Base-by-base conservation (phyloP, 306 rosid species). In the Begonia masoniana region DNA sequence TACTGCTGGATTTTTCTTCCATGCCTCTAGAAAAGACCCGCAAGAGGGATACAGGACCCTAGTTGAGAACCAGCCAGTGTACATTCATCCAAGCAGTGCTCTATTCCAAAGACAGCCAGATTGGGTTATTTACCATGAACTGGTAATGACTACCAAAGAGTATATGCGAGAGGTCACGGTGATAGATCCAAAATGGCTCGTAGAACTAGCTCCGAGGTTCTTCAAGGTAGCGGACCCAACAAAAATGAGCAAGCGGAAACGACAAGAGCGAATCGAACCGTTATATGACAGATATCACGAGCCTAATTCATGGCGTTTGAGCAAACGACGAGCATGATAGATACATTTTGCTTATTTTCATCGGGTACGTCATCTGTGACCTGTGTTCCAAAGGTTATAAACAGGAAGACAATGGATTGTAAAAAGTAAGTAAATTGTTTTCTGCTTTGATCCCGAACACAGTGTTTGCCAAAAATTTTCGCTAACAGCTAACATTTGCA, bases 221-320 rank as follows among this genome's bases (percentile, higher is more conserved):
- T 31, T 31, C 39, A 31, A 31, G 39, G 39, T 31, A 0, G 39
- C 39, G 1, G 39, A 31, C 39, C 39, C 39, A 5, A 31, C 39
- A 7, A 31, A 31, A 31, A 31, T 31, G 82, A 82, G 81, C 82
- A 85, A 79, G 68, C 72, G 87, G 35, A 85, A 85, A 69, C 76
- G 81, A 13, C 92, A 74, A 55, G 91, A 85, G 62, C 82, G 88
- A 11, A 74, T 79, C 6, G 84, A 72, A 61, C 87, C 85, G 41
- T 78, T 79, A 26, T 84, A 81, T 62, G 94, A 84, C 43, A 69
- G 94, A 78, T 81, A 84, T 69, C 86, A 84, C 1, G 89, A 84
- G 71, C 94, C 94, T 31, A 84, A 84, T 46, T 84, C 94, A 10
- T 84, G 94, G 94, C 85, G 94, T 39, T 71, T 84, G 68, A 82